Conservation (phyloP, 805 yeast genomes). For the Grigorovia jiainica region DNA sequence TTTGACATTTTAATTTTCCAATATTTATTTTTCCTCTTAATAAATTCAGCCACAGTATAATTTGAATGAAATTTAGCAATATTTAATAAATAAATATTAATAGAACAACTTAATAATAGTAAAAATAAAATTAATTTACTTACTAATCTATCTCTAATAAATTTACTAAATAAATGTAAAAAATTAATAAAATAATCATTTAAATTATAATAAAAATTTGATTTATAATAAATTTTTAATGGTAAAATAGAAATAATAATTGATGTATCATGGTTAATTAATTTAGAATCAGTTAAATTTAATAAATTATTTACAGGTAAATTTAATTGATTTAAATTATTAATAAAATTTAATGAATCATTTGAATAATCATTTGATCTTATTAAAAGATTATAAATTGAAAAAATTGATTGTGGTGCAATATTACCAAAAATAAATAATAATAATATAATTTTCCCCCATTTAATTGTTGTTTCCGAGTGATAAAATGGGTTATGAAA, state of each 20-base stretch:
- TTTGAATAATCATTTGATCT: neutral
- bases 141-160: constrained; percentile 71
- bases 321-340: neutral
- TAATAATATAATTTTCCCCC: constrained; percentile 50
- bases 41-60: constrained; percentile 27
- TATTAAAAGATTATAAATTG: constrained; percentile 37
- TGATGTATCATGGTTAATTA: constrained; percentile 31
- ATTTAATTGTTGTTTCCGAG: constrained; percentile 37
- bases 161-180: constrained; percentile 30
- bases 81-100: constrained; percentile 77
- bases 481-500: constrained; percentile 13
- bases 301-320: neutral
- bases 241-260: constrained; percentile 51
- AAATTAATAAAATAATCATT: constrained; percentile 39
- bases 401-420: constrained; percentile 41
- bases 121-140: constrained; percentile 68
- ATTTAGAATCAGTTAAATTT: neutral
- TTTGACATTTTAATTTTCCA: neutral
- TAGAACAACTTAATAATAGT: constrained; percentile 64
- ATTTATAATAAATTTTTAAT: constrained; percentile 48
- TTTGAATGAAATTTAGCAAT: constrained; percentile 65
- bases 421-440: constrained; percentile 56
- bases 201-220: constrained; percentile 42
- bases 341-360: neutral
- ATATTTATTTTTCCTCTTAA: constrained; percentile 1